Conservation (phyloP, 2,329 filamentous ascomycete genomes). For the Knufia petricola region DNA sequence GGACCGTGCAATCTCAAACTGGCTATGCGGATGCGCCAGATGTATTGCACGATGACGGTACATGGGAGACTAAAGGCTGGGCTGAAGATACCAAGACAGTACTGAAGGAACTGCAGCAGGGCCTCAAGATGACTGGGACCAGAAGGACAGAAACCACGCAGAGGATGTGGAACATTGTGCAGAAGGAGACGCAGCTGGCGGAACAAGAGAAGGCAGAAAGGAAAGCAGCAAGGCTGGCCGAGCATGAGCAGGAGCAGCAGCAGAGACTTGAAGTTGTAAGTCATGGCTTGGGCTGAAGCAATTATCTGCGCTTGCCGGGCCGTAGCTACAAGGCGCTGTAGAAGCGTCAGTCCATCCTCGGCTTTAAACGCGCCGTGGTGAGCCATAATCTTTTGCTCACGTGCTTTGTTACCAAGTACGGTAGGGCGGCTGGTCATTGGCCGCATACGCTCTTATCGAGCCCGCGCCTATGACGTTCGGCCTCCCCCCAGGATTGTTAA, state of each 20-base stretch:
- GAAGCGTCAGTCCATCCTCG: no score
- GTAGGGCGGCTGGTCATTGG: no score
- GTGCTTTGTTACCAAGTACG: no score
- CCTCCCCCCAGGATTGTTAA: no score
- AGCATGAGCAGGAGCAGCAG: not conserved
- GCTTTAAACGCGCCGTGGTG: no score
- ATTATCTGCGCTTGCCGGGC: no score
- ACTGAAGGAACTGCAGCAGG: not conserved
- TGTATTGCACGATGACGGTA: not conserved
- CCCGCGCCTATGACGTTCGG: no score
- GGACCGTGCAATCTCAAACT: not conserved
- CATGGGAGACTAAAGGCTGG: not conserved
- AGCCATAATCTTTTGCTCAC: no score
- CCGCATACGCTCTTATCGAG: no score
- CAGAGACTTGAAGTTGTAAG: not conserved
- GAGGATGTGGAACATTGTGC: slow-evolving; percentile 1
- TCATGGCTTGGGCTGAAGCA: no score
- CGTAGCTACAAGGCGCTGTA: no score
- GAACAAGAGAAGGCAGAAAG: slow-evolving; percentile 5
- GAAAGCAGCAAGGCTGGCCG: not conserved
- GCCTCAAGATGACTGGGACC: not conserved
- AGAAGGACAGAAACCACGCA: not conserved
- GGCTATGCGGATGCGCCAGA: not conserved
- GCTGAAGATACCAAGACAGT: not conserved
- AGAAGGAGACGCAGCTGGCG: slow-evolving; percentile 2